Percentiles rank a stretch among this genome's conserved stretches.
These are phyloP conservation scores for Balakata baccata DNA, from an alignment of 345 rosid genomes.

Conservation along the genomic window DNA sequence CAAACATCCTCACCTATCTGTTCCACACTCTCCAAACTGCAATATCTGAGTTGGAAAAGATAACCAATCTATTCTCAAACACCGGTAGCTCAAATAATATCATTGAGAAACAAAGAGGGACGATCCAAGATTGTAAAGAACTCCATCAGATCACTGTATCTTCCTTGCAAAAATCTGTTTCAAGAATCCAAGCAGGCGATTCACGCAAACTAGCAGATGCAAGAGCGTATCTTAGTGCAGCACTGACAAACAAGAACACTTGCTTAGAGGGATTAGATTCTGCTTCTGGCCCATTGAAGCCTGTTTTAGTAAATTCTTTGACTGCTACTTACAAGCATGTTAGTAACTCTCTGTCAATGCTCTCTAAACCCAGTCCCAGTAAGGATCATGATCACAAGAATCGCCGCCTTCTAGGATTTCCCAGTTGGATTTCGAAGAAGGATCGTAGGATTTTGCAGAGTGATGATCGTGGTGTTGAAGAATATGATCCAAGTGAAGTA, in stretches of 20 bases:
- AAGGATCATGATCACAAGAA: constrained; percentile 24
- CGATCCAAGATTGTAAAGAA: constrained; percentile 71
- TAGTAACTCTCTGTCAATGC: constrained; percentile 69
- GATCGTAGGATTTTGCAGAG: constrained; percentile 51
- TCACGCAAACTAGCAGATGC: constrained; percentile 48
- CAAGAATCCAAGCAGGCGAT: constrained; percentile 37
- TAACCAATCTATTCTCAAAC: constrained; percentile 42
- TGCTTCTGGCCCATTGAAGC: constrained; percentile 63
- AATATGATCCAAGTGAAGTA: constrained; percentile 52
- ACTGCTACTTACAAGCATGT: constrained; percentile 58
- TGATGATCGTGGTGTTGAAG: constrained; percentile 33
- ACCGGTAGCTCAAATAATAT: constrained; percentile 32
- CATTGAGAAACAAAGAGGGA: constrained; percentile 69
- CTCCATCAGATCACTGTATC: constrained; percentile 68
- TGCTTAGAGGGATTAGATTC: constrained; percentile 78
- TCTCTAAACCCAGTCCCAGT: constrained; percentile 34
- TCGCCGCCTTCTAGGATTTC: constrained; percentile 53
- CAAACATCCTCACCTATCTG: constrained; percentile 51
- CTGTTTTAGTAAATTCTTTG: constrained; percentile 47
- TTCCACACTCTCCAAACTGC: constrained; percentile 67
- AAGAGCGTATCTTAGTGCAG: constrained; percentile 66
- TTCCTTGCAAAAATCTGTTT: constrained; percentile 44
- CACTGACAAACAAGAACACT: constrained; percentile 80
- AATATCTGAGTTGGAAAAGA: constrained; percentile 57
- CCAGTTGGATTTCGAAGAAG: constrained; percentile 50